Evolutionary conservation across 208 protist species (phyloP), one percentile per base, ranked within the genome.

Genomic region (Acanthamoeba triangularis): DNA sequence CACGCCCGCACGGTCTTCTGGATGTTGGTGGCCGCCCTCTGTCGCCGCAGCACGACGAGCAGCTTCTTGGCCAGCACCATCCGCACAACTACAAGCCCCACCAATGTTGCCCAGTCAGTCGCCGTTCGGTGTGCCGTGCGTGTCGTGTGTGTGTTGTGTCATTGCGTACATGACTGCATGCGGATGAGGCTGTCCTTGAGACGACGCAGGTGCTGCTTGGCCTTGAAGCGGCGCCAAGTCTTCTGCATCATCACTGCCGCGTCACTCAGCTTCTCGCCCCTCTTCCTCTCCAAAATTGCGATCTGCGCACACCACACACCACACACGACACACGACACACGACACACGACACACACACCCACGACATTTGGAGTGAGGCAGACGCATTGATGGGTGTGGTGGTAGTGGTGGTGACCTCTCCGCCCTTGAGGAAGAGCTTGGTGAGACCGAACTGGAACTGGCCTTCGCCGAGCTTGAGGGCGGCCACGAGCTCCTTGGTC

Each of bases 391-490:
- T n/a, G 37, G 37, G 37, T 3, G 3, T 41, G 37, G 37, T 41
- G 37, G 37, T 56, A 18, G 11, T 11, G 11, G 52, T 82, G 25
- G 65, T 63, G 1, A 94, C 65, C 90, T 94, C 28, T 8, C 90
- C 90, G n/a, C 41, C 90, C 44, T 94, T 94, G 44, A 94, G 67
- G 69, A 94, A 94, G 65, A 94, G 67, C 90, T 82, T 94, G 33
- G 90, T 94, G 33, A 49, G 7, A 35, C 90, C 90, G 13, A 94
- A 82, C 67, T 94, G 90, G 28, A 61, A 94, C 25, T 82, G 41
- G 8, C 69, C 35, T 20, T 52, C 7, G 30, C 7, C 41, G 35
- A 94, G 47, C 20, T n/a, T 20, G n/a, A 94, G 67, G 0, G 59
- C 90, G 6, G 30, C 54, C 13, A 94, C 90, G 16, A 94, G 67